Percentiles rank a stretch among this genome's conserved stretches.
phyloP scores from a whole-genome alignment of 805 yeast genomes.

The Saccharomyces paradoxus region DNA sequence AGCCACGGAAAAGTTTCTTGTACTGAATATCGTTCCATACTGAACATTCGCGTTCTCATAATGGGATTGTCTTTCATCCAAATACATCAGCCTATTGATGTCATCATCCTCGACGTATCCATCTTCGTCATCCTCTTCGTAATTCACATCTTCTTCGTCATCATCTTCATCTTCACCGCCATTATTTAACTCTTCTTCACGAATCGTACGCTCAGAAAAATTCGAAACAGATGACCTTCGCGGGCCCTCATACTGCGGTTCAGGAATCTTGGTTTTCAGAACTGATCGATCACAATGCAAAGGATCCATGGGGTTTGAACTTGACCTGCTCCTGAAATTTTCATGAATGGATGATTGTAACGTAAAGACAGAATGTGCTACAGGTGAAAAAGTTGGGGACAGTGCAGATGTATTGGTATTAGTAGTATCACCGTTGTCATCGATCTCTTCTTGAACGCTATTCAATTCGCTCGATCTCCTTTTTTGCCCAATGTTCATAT shows the following conservation, averaged over 20 bases:
- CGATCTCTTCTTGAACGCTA: neutral
- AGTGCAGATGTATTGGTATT: neutral
- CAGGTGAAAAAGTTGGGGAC: neutral
- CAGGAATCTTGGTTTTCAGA: neutral
- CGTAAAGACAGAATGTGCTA: neutral
- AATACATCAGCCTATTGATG: constrained; percentile 14
- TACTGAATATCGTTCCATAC: neutral
- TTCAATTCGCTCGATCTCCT: neutral
- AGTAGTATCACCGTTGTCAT: neutral
- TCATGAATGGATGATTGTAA: neutral
- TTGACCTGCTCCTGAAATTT: neutral
- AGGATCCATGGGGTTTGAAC: neutral
- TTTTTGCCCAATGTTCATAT: neutral
- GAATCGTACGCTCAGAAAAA: neutral
- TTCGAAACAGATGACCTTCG: neutral
- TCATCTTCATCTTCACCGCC: constrained; percentile 6
- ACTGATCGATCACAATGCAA: neutral
- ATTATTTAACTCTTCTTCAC: neutral
- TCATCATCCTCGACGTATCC: constrained; percentile 9
- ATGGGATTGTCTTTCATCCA: constrained; percentile 24
- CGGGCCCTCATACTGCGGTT: neutral
- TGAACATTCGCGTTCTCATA: constrained; percentile 5
- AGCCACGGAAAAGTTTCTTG: neutral
- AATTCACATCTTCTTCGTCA: constrained; percentile 16
- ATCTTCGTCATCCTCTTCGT: constrained; percentile 11